Evolutionary conservation across 371 early-diverging fungal species (phyloP), one percentile per base, ranked within the genome.

Genomic region (Coemansia sp.): DNA sequence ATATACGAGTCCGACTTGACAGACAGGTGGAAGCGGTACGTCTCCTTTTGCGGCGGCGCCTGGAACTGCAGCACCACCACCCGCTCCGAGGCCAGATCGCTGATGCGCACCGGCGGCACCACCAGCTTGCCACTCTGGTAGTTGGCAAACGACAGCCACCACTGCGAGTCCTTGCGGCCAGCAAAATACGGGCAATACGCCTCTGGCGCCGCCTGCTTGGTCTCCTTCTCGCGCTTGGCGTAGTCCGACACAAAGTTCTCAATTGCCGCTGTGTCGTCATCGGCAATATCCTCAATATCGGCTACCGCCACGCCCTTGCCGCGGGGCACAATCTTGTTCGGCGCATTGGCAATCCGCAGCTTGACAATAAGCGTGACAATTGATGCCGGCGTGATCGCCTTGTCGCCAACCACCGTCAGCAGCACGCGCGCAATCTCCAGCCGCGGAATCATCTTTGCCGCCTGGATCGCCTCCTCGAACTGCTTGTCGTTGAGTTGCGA

Each of bases 81-180:
- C 59, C 87, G 83, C 57, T 82, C 85, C 39, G 69, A 79, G 1
- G 79, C 85, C 61, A 93, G 80, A 67, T 93, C 93, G 34, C 86
- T 86, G 34, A 96, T 86, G 59, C 88, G 88, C 55, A 83, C 79
- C n/a, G 91, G 90, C 26, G 87, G 81, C 35, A 86, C 84, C 11
- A 96, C 87, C 58, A 92, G 87, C 56, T 92, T 90, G 73, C 91
- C 89, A 52, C 87, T 87, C 71, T 86, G 87, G 62, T 84, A 86
- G 73, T 94, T 92, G 45, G 90, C 93, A 76, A 97, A 81, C 59
- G 92, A 85, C 39, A 97, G 83, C 95, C 95, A 96, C 95, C 95
- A 98, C 72, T 82, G 86, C 51, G 94, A 90, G 56, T 86, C 89
- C 82, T 92, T 93, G 63, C 70, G 65, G 0, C 72, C 79, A 55